Evolutionary conservation across 2,329 filamentous ascomycete species (phyloP), one percentile per base, ranked within the genome.

Genomic region (Aaosphaeria arxii): DNA sequence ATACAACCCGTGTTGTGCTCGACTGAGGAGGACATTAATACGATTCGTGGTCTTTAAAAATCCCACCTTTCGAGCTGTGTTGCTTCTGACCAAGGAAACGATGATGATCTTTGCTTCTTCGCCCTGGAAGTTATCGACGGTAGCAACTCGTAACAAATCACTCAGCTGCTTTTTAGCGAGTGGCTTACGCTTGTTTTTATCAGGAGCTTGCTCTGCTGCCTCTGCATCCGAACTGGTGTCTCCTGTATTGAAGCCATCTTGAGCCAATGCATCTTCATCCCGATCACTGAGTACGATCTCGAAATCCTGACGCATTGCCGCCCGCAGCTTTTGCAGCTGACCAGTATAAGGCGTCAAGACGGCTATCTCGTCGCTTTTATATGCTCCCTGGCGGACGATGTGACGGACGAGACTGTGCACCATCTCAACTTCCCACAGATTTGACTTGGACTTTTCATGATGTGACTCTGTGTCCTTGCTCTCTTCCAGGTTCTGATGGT

Each of bases 41-140:
- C 85, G 76, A 55, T 89, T 87, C 0, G 75, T 70, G 0, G 82
- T 84, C 28, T 71, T 77, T 1, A 90, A 69, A 52, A 89, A 90
- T 0, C 86, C 87, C 24, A 77, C 77, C 6, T 75, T 77, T 6
- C 69, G 71, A n/a, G 78, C 56, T 0, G 61, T 48, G 54, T 90
- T 90, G 66, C 84, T 87, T 38, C 87, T 77, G 0, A 89, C 85
- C 0, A 90, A 71, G 0, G 84, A 87, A 0, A 89, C 72, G 3
- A 90, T 71, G 0, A 90, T 74, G 6, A 90, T 71, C 45, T 87
- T 84, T 4, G 81, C 83, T 59, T 91, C 86, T 56, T 90, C 86
- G 0, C 87, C 87, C 55, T 91, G 85, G 45, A 88, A 90, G 52
- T 89, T 89, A 62, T 88, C 84, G 0, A 89, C 77, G 5, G 38